Evolutionary conservation across 2,329 filamentous ascomycete genomes (phyloP), one percentile per base, ranked within the genome.

Genomic region (Tolypocladium endophyticum): DNA sequence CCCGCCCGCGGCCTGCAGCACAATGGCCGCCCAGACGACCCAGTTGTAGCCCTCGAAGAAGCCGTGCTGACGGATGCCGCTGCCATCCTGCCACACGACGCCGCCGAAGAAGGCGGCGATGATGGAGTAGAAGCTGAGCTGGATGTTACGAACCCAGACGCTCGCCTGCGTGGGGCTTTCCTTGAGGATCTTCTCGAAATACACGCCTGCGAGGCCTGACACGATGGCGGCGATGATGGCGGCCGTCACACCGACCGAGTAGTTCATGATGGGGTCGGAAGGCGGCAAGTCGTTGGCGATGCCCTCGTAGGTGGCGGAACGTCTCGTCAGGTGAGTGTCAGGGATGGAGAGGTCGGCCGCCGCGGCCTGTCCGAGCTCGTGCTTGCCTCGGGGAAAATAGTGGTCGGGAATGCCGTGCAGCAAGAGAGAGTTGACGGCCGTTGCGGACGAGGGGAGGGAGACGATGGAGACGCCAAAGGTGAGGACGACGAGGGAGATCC

Each of bases 1-100:
- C 30, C 93, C 94, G 38, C 92, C 92, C 41, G 87, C 75, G 0
- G 92, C 89, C 72, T 99, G 94, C 61, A 94, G 82, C 7, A 86
- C 70, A 65, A 97, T 89, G 5, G 92, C 89, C 6, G 85, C 80
- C 92, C 92, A 97, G 3, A 97, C 93, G 25, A 93, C 81, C 80
- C 85, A 88, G 71, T 96, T 97, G 75, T 97, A 99, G 3, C 94
- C 94, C 60, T 89, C 88, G 66, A 99, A 97, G 74, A 97, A 96
- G 16, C 94, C 94, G 63, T 90, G 86, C 72, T 88, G 85, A 33
- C 87, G 82, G 64, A 99, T 92, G 47, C 89, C 87, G 62, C 87
- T 84, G 33, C 93, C 94, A 65, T 99, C 94, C 64, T 91, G 89
- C 75, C 90, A 89, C 3, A 95, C 76, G 7, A 97, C 87, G 1